Percentiles rank a stretch among this genome's conserved stretches.
Evolutionary conservation across 2,329 filamentous ascomycete genomes (phyloP).

Genomic region (Diaporthe destruens): DNA sequence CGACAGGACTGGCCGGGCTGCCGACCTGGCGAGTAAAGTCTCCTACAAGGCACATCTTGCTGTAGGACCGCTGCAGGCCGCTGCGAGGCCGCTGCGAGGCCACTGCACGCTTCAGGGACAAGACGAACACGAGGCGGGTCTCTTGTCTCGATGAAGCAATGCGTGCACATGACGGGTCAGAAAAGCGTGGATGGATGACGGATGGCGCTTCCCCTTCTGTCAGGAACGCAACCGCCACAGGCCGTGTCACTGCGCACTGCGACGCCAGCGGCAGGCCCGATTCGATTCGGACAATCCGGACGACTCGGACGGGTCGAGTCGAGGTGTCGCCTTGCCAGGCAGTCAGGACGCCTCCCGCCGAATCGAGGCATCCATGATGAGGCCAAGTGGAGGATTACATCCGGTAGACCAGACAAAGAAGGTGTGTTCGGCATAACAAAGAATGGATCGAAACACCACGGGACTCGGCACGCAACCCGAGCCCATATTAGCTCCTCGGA

Average conservation of each 20-base stretch:
- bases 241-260: constrained; percentile 15
- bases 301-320: constrained; percentile 13
- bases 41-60: constrained; percentile 28
- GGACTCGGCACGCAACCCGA: constrained; percentile 32
- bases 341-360: constrained; percentile 11
- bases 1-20: constrained; percentile 32
- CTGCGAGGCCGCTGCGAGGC: constrained; percentile 42
- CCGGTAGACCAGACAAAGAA: constrained; percentile 30
- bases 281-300: constrained; percentile 1
- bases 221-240: constrained; percentile 24
- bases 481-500: constrained; percentile 28
- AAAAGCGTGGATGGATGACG: constrained; percentile 27
- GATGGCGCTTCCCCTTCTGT: constrained; percentile 22
- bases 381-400: background rate
- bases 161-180: constrained; percentile 39
- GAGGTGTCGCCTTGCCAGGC: constrained; percentile 4
- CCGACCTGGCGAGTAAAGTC: constrained; percentile 30
- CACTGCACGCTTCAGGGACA: constrained; percentile 48
- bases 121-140: constrained; percentile 39
- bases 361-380: constrained; percentile 16
- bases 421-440: constrained; percentile 30
- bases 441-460: constrained; percentile 35
- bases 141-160: constrained; percentile 37
- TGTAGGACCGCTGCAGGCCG: constrained; percentile 41
- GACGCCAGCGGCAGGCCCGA: constrained; percentile 28